Conservation (phyloP, 2,329 filamentous ascomycete species). For the Sporothrix variecibatus region DNA sequence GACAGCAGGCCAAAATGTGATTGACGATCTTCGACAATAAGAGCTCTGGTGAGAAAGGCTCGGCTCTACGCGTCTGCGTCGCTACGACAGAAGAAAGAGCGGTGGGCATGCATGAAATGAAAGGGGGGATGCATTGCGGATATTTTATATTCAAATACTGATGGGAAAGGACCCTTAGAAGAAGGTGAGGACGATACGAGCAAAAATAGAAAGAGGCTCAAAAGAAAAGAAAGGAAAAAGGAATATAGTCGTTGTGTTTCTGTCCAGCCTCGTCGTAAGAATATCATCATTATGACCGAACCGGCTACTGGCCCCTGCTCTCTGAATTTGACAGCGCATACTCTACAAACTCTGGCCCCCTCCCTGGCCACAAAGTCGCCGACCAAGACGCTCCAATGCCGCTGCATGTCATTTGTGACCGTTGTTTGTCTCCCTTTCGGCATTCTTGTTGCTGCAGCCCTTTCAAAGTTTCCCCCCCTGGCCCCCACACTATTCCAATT, state of each 20-base stretch:
- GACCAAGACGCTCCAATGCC: no score
- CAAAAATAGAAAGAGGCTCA: neutral
- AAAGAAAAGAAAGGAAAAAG: neutral
- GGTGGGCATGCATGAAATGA: conserved; percentile 9
- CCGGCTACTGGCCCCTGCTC: neutral
- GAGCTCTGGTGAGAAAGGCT: neutral
- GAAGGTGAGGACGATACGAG: neutral
- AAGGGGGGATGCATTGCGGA: neutral
- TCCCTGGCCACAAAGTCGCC: no score
- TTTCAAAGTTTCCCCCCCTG: no score
- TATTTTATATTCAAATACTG: no score
- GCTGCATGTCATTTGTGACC: no score
- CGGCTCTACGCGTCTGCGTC: neutral
- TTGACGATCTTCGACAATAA: no score
- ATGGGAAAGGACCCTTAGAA: no score
- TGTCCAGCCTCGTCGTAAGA: neutral
- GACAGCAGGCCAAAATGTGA: no score
- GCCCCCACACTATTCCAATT: no score
- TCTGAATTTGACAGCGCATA: neutral
- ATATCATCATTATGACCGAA: neutral
- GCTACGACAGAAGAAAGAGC: neutral
- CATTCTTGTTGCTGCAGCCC: no score
- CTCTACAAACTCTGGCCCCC: neutral
- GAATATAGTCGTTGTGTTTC: neutral
- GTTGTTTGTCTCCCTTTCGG: no score